These are phyloP conservation scores for Entomophthora muscae DNA, from an alignment of 371 early-diverging fungal species.

Conservation along the genomic window DNA sequence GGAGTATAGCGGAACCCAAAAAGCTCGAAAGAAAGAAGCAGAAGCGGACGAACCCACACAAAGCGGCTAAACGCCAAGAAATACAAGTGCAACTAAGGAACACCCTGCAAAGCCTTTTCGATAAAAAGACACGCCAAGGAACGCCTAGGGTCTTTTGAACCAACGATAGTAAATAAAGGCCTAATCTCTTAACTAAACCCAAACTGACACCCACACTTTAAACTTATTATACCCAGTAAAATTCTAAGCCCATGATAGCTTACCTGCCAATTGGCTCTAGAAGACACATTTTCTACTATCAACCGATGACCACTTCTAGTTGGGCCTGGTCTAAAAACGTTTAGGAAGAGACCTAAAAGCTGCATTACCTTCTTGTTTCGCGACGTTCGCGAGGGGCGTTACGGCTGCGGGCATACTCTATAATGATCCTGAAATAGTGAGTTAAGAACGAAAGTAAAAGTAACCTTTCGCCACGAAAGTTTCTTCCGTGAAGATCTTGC, in stretches of 20 bases:
- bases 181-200: background rate
- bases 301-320: conserved; percentile 37
- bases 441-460: conserved; percentile 1
- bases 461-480: conserved; percentile 58
- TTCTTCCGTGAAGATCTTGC: conserved; percentile 42
- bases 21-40: too few species aligned
- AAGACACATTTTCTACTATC: conserved; percentile 46
- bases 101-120: too few species aligned
- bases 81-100: too few species aligned
- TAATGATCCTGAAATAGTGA: conserved; percentile 31
- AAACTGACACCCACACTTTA: background rate
- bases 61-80: too few species aligned
- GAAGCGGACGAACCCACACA: too few species aligned
- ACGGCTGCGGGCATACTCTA: conserved; percentile 49
- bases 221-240: background rate
- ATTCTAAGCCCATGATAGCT: conserved; percentile 18
- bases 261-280: conserved; percentile 70
- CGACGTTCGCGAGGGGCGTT: conserved; percentile 13
- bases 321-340: conserved; percentile 29
- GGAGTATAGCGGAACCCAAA: too few species aligned
- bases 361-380: too few species aligned
- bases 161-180: too few species aligned
- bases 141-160: too few species aligned
- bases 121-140: too few species aligned
- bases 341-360: too few species aligned